phyloP scores from a whole-genome alignment of 768 basidiomycete genomes.

The Phylloporus sp. region DNA sequence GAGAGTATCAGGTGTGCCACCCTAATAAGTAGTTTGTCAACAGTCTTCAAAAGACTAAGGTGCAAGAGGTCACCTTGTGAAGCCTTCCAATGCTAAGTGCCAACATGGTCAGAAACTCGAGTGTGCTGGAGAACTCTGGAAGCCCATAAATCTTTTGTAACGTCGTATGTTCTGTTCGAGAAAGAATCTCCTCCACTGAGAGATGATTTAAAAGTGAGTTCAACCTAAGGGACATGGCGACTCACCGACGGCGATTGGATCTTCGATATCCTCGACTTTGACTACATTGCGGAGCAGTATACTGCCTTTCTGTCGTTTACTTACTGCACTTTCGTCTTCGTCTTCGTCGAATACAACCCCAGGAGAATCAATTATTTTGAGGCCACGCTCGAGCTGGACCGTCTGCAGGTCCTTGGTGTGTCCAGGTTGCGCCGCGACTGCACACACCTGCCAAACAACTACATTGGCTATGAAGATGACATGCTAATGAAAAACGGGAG shows the following conservation, averaged over 20 bases:
- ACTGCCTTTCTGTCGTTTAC: conserved; percentile 47
- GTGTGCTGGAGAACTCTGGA: conserved; percentile 63
- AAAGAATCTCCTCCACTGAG: conserved; percentile 82
- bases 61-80: conserved; percentile 54
- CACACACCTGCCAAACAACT: conserved; percentile 59
- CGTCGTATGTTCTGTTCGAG: conserved; percentile 64
- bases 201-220: neutral
- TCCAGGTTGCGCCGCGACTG: conserved; percentile 91
- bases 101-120: conserved; percentile 89
- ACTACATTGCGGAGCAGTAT: conserved; percentile 84
- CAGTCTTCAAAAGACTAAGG: neutral
- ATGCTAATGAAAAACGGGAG: neutral
- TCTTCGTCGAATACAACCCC: conserved; percentile 96
- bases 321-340: conserved; percentile 43
- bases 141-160: conserved; percentile 84
- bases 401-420: conserved; percentile 92
- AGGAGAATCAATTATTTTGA: conserved; percentile 92
- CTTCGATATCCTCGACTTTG: conserved; percentile 86
- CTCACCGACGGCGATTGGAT: conserved; percentile 86
- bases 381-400: conserved; percentile 86
- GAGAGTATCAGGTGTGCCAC: conserved; percentile 86
- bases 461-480: neutral
- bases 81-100: conserved; percentile 80
- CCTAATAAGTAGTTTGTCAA: conserved; percentile 39
- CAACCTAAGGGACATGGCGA: neutral